These are phyloP conservation scores for Meira miltonrushii DNA, from an alignment of 1,284 basidiomycete genomes.

Conservation along the genomic window DNA sequence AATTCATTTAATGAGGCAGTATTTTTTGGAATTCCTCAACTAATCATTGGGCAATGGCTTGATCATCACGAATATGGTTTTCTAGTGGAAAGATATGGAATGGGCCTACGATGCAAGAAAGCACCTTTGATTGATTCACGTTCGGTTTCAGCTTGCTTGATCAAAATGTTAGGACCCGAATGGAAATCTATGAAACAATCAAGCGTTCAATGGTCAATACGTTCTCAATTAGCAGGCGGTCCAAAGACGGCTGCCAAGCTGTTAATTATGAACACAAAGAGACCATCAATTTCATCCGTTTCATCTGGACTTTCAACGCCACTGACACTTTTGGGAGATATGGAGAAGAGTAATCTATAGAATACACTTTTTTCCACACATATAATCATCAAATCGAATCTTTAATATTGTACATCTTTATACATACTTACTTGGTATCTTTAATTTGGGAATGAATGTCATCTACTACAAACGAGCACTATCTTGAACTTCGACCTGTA, in stretches of 20 bases:
- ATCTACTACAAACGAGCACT: too few relatives aligned
- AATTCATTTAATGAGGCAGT: constrained; percentile 49
- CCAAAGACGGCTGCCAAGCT: not conserved
- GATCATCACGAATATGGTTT: constrained; percentile 22
- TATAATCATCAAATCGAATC: too few relatives aligned
- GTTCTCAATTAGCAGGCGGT: constrained; percentile 1
- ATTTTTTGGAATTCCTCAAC: constrained; percentile 38
- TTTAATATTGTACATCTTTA: too few relatives aligned
- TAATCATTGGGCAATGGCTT: constrained; percentile 42
- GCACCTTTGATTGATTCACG: not conserved
- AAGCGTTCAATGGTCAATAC: not conserved
- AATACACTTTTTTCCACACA: too few relatives aligned
- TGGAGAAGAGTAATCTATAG: too few relatives aligned
- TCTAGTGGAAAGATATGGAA: not conserved
- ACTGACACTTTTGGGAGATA: too few relatives aligned
- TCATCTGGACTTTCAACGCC: too few relatives aligned
- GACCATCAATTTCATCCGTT: too few relatives aligned
- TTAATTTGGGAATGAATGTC: too few relatives aligned
- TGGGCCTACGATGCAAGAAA: not conserved
- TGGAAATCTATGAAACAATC: not conserved
- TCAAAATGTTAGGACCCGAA: not conserved
- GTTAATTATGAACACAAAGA: not conserved
- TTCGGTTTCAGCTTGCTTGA: not conserved
- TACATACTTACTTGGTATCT: too few relatives aligned
- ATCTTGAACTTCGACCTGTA: too few relatives aligned